These are phyloP conservation scores for Erysimum cheiri DNA, from an alignment of 441 rosid genomes.

Conservation along the genomic window DNA sequence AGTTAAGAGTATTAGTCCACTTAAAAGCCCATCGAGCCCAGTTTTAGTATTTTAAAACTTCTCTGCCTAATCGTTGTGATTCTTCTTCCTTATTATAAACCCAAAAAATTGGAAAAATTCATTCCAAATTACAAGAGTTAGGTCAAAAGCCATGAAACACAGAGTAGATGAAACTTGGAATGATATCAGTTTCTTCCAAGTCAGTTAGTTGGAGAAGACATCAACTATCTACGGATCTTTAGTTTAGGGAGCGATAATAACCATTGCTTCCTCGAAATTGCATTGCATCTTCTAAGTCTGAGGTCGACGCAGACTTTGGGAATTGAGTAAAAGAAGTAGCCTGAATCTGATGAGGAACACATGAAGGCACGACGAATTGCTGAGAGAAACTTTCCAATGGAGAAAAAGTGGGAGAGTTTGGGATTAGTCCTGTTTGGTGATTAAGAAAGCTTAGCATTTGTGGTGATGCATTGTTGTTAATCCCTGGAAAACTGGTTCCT, in stretches of 20 bases:
- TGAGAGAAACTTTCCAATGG: slow-evolving; percentile 33
- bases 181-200: not conserved
- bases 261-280: slow-evolving; percentile 33
- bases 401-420: slow-evolving; percentile 28
- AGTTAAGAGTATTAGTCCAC: not conserved
- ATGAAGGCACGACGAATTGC: slow-evolving; percentile 19
- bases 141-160: not conserved
- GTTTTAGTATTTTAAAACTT: not conserved
- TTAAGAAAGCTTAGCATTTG: slow-evolving; percentile 35
- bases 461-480: slow-evolving; percentile 20
- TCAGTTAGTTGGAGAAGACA: slow-evolving; percentile 8
- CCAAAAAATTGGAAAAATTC: not conserved
- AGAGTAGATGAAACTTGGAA: slow-evolving; percentile 8
- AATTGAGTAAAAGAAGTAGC: slow-evolving; percentile 33
- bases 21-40: slow-evolving; percentile 3
- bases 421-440: slow-evolving; percentile 35
- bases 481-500: slow-evolving; percentile 9
- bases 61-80: not conserved
- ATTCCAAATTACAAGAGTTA: not conserved
- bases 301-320: slow-evolving; percentile 20
- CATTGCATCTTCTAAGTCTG: slow-evolving; percentile 25
- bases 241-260: slow-evolving; percentile 16
- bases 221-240: slow-evolving; percentile 9
- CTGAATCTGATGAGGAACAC: slow-evolving; percentile 37
- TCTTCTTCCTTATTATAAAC: not conserved